Base-by-base conservation (phyloP, 75 land plant species). In the Adiantum capillusveneris region DNA sequence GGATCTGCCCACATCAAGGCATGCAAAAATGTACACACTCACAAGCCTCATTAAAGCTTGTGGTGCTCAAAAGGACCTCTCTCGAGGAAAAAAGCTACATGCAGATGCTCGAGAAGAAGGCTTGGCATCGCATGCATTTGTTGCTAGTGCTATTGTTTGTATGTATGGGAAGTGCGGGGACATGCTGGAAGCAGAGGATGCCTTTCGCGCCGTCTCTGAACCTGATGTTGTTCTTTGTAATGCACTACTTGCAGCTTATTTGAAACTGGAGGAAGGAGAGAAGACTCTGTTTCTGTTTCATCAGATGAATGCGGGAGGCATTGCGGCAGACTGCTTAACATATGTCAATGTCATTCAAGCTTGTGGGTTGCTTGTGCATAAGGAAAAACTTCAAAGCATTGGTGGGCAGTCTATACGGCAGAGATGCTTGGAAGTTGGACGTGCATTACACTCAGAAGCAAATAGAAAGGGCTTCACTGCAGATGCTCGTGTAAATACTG, bases 221-320 rank as follows among this genome's bases (percentile, higher is more conserved):
- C 69, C 73, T 49, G 80, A 86, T 65, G 75, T 81, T 66, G 85
- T 82, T 16, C 60, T 81, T 48, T 86, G 90, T 86, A 77, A 74
- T 60, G 61, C 81, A 0, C 66, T 86, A 69, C 70, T 86, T 22
- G 71, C 79, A 57, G 81, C 74, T 25, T 82, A 70, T 69, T 73
- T 70, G 13, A 68, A 72, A 31, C 29, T 73, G 43, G 84, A 79
- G 28, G 0, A 6, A 27, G 60, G 60, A 0, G 25, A 16, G 1
- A 75, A 76, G 29, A 84, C 81, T 0, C 39, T 83, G 31, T n/a
- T 27, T 19, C 31, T 79, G 3, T 77, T 67, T 53, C 13, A 53
- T 17, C 53, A 68, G 29, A 86, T 86, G 90, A 37, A 58, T 25
- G 34, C 1, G 27, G 75, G 51, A 64, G 55, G 66, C 11, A 59